These are phyloP conservation scores for Ascochyta pisi DNA, from an alignment of 2,329 filamentous ascomycete genomes.

Conservation along the genomic window DNA sequence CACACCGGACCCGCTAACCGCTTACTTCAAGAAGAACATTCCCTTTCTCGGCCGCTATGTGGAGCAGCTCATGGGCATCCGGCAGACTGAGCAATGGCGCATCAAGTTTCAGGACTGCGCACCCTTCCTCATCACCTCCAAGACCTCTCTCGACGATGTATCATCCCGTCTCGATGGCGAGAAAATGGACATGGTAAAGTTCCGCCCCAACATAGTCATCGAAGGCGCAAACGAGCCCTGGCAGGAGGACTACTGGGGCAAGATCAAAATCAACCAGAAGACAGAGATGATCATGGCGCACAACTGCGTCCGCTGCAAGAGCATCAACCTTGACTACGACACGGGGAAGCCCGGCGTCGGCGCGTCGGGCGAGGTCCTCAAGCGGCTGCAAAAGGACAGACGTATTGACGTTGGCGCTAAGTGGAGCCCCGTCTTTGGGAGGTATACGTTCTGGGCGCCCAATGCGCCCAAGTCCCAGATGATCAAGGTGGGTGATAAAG, in stretches of 20 bases:
- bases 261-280: conserved; percentile 43
- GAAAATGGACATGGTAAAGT: conserved; percentile 55
- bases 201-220: conserved; percentile 56
- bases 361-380: conserved; percentile 51
- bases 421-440: conserved; percentile 57
- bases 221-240: conserved; percentile 49
- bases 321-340: conserved; percentile 57
- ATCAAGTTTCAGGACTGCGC: conserved; percentile 78
- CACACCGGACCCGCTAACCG: conserved; percentile 22
- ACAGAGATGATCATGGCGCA: conserved; percentile 50
- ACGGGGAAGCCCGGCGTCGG: conserved; percentile 52
- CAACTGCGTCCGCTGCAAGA: conserved; percentile 56
- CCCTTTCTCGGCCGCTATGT: conserved; percentile 20
- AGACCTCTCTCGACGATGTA: conserved; percentile 73
- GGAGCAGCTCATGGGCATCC: conserved; percentile 41
- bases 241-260: conserved; percentile 57
- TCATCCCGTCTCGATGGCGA: conserved; percentile 52
- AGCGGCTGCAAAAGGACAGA: conserved; percentile 54
- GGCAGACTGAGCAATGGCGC: conserved; percentile 31
- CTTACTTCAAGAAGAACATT: conserved; percentile 23
- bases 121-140: conserved; percentile 75
- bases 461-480: conserved; percentile 20
- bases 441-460: conserved; percentile 53
- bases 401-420: conserved; percentile 55
- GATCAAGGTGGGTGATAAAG: conserved; percentile 53